Evolutionary conservation across 2,329 filamentous ascomycete genomes (phyloP).

Genomic region (Stachybotrys elegans): DNA sequence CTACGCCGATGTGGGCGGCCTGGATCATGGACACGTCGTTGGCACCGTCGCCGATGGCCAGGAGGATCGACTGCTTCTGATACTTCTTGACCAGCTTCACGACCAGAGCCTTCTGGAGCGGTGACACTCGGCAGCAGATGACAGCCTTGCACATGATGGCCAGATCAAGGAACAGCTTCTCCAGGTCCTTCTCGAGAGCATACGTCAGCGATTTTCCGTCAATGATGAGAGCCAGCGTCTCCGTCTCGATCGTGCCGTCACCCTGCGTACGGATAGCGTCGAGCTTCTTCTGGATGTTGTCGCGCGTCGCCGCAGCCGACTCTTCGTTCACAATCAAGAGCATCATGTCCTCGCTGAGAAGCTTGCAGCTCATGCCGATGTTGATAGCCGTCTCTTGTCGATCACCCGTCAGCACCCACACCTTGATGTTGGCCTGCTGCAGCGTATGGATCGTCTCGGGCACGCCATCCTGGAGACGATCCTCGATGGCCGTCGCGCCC

Average conservation of each 20-base stretch:
- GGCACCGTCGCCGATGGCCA: slow-evolving; percentile 94
- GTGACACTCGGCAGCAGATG: slow-evolving; percentile 95
- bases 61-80: slow-evolving; percentile 82
- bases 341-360: slow-evolving; percentile 98
- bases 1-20: slow-evolving; percentile 94
- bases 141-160: slow-evolving; percentile 98
- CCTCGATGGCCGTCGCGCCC: slow-evolving; percentile 94
- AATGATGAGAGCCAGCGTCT: slow-evolving; percentile 86
- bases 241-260: slow-evolving; percentile 70
- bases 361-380: slow-evolving; percentile 98
- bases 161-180: slow-evolving; percentile 88
- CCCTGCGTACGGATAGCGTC: slow-evolving; percentile 84
- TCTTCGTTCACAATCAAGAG: slow-evolving; percentile 96
- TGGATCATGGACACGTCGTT: slow-evolving; percentile 99
- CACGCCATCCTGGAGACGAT: slow-evolving; percentile 93
- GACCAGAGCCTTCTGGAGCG: slow-evolving; percentile 92
- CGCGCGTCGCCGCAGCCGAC: slow-evolving; percentile 67
- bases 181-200: slow-evolving; percentile 87
- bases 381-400: slow-evolving; percentile 99
- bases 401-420: slow-evolving; percentile 97
- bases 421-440: slow-evolving; percentile 94
- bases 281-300: slow-evolving; percentile 90
- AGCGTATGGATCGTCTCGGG: slow-evolving; percentile 97
- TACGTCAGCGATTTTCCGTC: slow-evolving; percentile 94
- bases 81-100: slow-evolving; percentile 95